These are phyloP conservation scores for carrot (Daucus carota) DNA, from an alignment of 129 eudicot species.

Conservation along the genomic window DH1_v3.0 NC_030382.2:25223001-25223500, in stretches of 20 bases:
- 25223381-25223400: constrained; percentile 24
- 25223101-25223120: constrained; percentile 28
- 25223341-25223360: constrained; percentile 60
- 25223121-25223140: constrained; percentile 32
- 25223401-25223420: constrained; percentile 40
- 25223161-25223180: constrained; percentile 44
- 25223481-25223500: constrained; percentile 23
- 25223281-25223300: constrained; percentile 33
- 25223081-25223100: constrained; percentile 43
- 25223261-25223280: constrained; percentile 57
- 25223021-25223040: constrained; percentile 36
- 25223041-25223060: constrained; percentile 53
- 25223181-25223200: constrained; percentile 34
- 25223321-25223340: constrained; percentile 75
- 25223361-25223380: constrained; percentile 26
- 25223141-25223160: constrained; percentile 52
- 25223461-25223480: constrained; percentile 35
- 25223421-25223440: constrained; percentile 54
- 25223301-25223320: constrained; percentile 46
- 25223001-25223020: constrained; percentile 30
- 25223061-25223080: constrained; percentile 35
- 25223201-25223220: constrained; percentile 43
- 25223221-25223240: constrained; percentile 40
- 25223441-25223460: constrained; percentile 46
- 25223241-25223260: constrained; percentile 59